Conservation (phyloP, 129 eudicot genomes). For the Pittosporum tobira region DNA sequence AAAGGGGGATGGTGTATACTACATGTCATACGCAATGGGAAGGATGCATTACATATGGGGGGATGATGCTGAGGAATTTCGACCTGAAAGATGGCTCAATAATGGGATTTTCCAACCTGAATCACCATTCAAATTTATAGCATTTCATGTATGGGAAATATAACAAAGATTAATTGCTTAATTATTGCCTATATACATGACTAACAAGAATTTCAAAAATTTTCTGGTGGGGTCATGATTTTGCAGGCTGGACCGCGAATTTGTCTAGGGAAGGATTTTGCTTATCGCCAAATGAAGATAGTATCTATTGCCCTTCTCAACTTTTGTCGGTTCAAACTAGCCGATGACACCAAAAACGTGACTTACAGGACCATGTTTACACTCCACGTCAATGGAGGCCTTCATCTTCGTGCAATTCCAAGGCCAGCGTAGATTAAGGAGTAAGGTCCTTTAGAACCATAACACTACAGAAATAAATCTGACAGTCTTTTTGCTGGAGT, state of each 20-base stretch:
- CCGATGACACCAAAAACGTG: constrained; percentile 31
- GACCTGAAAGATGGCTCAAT: too few relatives aligned
- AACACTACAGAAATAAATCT: too few relatives aligned
- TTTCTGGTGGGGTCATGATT: background rate
- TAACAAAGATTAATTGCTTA: background rate
- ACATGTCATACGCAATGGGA: constrained; percentile 71
- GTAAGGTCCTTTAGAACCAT: too few relatives aligned
- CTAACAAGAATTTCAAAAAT: background rate
- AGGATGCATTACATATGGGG: constrained; percentile 71
- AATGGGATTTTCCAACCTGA: constrained; percentile 56
- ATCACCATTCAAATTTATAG: constrained; percentile 49
- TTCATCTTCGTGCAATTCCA: too few relatives aligned
- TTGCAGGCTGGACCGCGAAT: constrained; percentile 69
- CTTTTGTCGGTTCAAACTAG: constrained; percentile 41
- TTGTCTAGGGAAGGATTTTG: constrained; percentile 64
- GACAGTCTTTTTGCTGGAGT: too few relatives aligned
- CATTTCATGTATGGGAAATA: constrained; percentile 34
- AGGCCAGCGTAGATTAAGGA: constrained; percentile 14
- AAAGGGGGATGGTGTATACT: constrained; percentile 68
- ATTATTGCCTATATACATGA: background rate
- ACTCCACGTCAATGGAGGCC: constrained; percentile 57
- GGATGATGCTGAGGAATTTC: constrained; percentile 71
- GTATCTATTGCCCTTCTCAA: constrained; percentile 34
- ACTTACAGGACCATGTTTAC: constrained; percentile 69
- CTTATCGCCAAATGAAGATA: too few relatives aligned